Percentiles rank a stretch among this genome's conserved stretches.
Conservation (phyloP, 768 basidiomycete species). For the Boletus tylopilopsis region DNA sequence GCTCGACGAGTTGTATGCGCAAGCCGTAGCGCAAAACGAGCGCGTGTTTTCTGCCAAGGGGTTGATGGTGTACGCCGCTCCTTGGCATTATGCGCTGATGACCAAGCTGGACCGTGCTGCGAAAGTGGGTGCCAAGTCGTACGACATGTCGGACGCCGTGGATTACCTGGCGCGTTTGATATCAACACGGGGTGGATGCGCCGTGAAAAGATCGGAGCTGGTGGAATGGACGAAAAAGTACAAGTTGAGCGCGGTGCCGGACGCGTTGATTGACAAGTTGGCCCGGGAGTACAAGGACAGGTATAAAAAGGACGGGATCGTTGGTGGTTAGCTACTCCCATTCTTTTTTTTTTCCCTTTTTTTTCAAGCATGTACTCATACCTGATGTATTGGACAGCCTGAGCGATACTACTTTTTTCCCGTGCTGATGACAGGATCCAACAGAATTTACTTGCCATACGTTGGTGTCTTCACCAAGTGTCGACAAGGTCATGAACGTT, state of each 20-base stretch:
- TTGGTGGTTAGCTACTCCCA: background rate
- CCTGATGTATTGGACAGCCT: too few relatives aligned
- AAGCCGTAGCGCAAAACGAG: slow-evolving; percentile 3
- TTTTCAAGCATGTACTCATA: too few relatives aligned
- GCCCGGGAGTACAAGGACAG: background rate
- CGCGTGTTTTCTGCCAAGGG: slow-evolving; percentile 3
- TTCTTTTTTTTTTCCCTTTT: too few relatives aligned
- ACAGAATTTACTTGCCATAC: too few relatives aligned
- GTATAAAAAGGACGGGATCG: background rate
- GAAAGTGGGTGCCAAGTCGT: slow-evolving; percentile 6
- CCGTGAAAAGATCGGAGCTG: slow-evolving; percentile 7
- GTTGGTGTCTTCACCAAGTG: too few relatives aligned
- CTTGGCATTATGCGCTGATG: slow-evolving; percentile 9
- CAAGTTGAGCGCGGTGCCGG: background rate
- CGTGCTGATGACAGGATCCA: too few relatives aligned
- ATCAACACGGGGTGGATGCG: background rate
- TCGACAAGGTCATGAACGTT: too few relatives aligned
- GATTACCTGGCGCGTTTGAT: slow-evolving; percentile 6
- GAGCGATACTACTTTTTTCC: too few relatives aligned
- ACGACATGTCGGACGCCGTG: slow-evolving; percentile 6
- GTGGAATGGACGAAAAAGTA: background rate
- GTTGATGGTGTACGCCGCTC: slow-evolving; percentile 11
- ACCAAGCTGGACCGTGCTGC: slow-evolving; percentile 6
- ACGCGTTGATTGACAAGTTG: background rate
- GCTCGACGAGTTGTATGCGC: background rate